Evolutionary conservation across 306 rosid genomes (phyloP).

Genomic region (Gleditsia sinensis): DNA sequence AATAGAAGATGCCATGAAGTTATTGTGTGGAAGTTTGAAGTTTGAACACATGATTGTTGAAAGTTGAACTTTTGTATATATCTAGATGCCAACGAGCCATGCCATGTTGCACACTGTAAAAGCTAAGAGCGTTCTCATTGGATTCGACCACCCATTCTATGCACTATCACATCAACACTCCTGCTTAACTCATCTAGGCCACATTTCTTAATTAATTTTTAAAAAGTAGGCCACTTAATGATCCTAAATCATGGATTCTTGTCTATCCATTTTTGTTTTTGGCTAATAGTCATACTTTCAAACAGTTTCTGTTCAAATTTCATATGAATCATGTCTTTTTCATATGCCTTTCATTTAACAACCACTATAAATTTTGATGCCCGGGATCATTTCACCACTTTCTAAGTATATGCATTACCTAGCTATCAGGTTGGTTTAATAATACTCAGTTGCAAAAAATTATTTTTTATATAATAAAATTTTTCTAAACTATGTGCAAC

Average conservation of each 20-base stretch:
- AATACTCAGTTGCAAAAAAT: too few species aligned
- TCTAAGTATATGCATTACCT: too few species aligned
- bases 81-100: neutral
- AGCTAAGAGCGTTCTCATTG: neutral
- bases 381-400: neutral
- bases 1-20: constrained; percentile 34
- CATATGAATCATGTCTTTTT: neutral
- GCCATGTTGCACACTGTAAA: neutral
- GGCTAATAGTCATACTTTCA: too few species aligned
- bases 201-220: too few species aligned
- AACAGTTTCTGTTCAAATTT: neutral
- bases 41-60: constrained; percentile 11
- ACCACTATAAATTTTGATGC: neutral
- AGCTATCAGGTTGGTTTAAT: too few species aligned
- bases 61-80: neutral
- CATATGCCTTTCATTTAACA: neutral
- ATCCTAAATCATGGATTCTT: too few species aligned
- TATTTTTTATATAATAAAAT: too few species aligned
- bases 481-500: too few species aligned
- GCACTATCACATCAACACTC: neutral
- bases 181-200: too few species aligned
- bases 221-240: too few species aligned
- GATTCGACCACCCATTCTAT: neutral
- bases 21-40: constrained; percentile 32
- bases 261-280: too few species aligned